phyloP scores from a whole-genome alignment of 805 yeast species.

The Ogataea corticis region DNA sequence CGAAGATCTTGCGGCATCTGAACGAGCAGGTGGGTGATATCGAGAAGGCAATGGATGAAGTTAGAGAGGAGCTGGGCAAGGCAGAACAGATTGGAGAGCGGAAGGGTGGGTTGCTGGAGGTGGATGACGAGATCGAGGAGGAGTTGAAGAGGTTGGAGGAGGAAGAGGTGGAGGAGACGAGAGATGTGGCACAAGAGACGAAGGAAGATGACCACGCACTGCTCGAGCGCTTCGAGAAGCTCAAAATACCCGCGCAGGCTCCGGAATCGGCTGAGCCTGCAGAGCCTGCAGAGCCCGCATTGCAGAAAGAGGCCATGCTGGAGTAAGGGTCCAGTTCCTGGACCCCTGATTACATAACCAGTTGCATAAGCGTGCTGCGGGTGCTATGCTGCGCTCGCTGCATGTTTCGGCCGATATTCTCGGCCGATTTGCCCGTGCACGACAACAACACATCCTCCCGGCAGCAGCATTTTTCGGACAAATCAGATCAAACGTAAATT shows the following conservation, averaged over 20 bases:
- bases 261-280: not conserved
- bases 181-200: conserved; percentile 9
- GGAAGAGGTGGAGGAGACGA: conserved; percentile 9
- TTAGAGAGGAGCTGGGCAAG: conserved; percentile 20
- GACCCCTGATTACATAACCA: too few species aligned
- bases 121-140: conserved; percentile 26
- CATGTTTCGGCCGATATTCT: too few species aligned
- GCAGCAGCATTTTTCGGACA: not conserved
- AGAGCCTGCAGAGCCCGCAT: too few species aligned
- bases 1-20: conserved; percentile 25
- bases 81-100: conserved; percentile 20
- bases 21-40: conserved; percentile 25
- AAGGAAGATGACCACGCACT: conserved; percentile 8
- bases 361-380: too few species aligned
- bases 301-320: too few species aligned
- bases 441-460: not conserved
- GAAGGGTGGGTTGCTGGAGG: conserved; percentile 12
- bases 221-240: conserved; percentile 10
- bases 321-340: too few species aligned
- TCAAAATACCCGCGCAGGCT: conserved; percentile 7
- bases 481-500: conserved; percentile 10
- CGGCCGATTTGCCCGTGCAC: conserved; percentile 2
- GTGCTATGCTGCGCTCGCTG: too few species aligned
- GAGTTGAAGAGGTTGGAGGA: conserved; percentile 19
- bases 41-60: conserved; percentile 23